Evolutionary conservation across 1,284 basidiomycete species (phyloP).

Genomic region (Hypsizygus ulmarius): DNA sequence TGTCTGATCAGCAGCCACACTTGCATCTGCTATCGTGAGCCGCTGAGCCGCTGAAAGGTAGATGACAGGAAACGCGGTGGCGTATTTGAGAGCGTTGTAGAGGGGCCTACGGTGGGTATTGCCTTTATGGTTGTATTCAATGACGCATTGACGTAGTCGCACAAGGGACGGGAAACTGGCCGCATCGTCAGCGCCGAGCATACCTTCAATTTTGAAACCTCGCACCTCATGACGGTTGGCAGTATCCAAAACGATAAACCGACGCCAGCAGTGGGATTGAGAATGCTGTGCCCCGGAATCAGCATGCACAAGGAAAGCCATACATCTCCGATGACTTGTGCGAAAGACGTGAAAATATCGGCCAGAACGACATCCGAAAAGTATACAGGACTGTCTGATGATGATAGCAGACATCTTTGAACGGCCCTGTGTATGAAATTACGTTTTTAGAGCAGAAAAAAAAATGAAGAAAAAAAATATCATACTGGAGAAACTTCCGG

Average conservation of each 20-base stretch:
- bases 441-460: conserved; percentile 2
- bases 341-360: conserved; percentile 94
- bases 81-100: conserved; percentile 97
- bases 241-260: conserved; percentile 73
- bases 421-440: conserved; percentile 47
- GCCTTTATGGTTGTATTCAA: conserved; percentile 75
- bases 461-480: conserved; percentile 2
- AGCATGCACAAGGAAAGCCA: conserved; percentile 87
- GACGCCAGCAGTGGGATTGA: conserved; percentile 58
- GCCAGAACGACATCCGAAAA: conserved; percentile 95
- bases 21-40: conserved; percentile 57
- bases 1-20: conserved; percentile 41
- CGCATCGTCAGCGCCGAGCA: conserved; percentile 8
- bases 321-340: conserved; percentile 94
- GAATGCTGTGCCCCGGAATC: conserved; percentile 71
- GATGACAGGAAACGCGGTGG: conserved; percentile 97
- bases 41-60: conserved; percentile 87
- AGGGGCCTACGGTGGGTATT: conserved; percentile 73
- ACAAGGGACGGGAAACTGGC: conserved; percentile 85
- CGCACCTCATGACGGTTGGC: conserved; percentile 84
- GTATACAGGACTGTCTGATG: conserved; percentile 60
- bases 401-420: conserved; percentile 71
- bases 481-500: conserved; percentile 73
- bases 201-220: not conserved
- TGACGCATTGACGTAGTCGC: conserved; percentile 90